Evolutionary conservation across 129 eudicot species (phyloP).

Genomic region (Logfia minima): DNA sequence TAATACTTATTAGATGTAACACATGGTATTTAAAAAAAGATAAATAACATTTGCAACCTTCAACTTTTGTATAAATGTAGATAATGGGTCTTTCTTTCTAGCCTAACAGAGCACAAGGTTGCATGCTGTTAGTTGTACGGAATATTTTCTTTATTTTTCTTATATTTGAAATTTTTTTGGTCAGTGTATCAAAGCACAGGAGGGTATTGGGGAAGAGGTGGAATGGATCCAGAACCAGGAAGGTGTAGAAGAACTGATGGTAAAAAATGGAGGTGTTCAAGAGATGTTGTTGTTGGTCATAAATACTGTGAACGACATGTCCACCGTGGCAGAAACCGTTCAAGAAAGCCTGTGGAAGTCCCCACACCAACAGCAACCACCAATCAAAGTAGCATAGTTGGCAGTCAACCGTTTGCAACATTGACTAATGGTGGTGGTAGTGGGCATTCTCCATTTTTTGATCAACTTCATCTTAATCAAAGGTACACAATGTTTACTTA

Average conservation of each 20-base stretch:
- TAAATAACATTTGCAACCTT: background rate
- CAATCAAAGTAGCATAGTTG: background rate
- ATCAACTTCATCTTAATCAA: constrained; percentile 55
- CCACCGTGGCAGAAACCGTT: constrained; percentile 96
- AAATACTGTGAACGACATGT: constrained; percentile 94
- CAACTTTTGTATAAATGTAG: background rate
- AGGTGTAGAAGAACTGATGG: constrained; percentile 94
- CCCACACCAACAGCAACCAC: constrained; percentile 50
- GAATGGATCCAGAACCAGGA: constrained; percentile 95
- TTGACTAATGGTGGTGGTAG: constrained; percentile 37
- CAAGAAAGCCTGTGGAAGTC: constrained; percentile 99
- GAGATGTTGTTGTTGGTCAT: constrained; percentile 68
- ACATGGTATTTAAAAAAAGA: too few species aligned
- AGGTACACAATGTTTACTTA: constrained; percentile 38
- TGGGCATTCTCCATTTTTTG: constrained; percentile 57
- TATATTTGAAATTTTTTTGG: too few species aligned
- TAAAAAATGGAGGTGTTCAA: constrained; percentile 92
- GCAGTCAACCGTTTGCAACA: constrained; percentile 25
- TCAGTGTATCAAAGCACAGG: constrained; percentile 55
- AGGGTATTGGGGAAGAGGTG: constrained; percentile 76
- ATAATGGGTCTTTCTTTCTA: background rate
- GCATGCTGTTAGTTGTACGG: background rate
- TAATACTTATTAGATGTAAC: too few species aligned
- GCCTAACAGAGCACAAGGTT: too few species aligned
- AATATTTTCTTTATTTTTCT: too few species aligned